Conservation (phyloP, 192 early-diverging fungal species). For the Helicostylum pulchrum region DNA sequence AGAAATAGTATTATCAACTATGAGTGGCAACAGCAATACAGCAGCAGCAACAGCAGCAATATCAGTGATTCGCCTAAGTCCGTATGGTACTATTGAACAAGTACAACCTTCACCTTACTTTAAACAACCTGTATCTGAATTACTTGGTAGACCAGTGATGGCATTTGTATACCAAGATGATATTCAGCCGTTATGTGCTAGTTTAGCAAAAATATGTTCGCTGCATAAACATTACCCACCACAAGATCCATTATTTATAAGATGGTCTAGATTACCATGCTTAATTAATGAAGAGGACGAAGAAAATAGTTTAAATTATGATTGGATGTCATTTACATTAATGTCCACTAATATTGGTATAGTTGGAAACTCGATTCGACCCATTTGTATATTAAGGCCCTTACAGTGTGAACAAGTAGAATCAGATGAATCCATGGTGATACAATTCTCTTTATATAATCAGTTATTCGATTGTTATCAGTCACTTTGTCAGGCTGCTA, state of each 20-base stretch:
- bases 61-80: slow-evolving; percentile 15
- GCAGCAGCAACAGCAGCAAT: background rate
- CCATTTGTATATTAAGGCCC: background rate
- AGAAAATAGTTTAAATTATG: slow-evolving; percentile 8
- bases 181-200: background rate
- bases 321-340: slow-evolving; percentile 19
- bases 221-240: background rate
- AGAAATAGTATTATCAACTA: background rate
- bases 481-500: background rate
- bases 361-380: background rate
- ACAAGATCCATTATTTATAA: slow-evolving; percentile 4
- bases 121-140: slow-evolving; percentile 5
- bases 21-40: no score
- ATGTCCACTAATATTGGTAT: background rate
- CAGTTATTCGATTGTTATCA: background rate
- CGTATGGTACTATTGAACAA: slow-evolving; percentile 24
- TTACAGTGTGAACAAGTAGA: slow-evolving; percentile 2
- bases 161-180: slow-evolving; percentile 15
- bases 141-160: slow-evolving; percentile 14
- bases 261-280: slow-evolving; percentile 16
- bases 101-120: slow-evolving; percentile 10
- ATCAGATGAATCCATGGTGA: background rate
- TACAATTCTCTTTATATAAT: slow-evolving; percentile 7
- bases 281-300: background rate
- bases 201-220: slow-evolving; percentile 5